Conservation (phyloP, 495 filamentous ascomycete species). For the Neurospora tetraspora region DNA sequence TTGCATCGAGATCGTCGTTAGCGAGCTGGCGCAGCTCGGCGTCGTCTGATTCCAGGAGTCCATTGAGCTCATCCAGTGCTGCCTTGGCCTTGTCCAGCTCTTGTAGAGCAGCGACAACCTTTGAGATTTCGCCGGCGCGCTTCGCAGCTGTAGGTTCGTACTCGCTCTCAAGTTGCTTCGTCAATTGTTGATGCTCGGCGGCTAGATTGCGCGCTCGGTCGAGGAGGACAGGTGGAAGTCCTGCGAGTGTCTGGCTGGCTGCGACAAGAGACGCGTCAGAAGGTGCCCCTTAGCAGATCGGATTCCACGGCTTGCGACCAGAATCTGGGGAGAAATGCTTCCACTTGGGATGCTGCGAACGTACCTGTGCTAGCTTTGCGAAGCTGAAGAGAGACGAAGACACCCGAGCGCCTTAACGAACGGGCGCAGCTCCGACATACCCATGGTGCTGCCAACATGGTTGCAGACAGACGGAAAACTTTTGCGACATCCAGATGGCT, state of each 20-base stretch:
- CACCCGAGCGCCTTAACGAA: constrained; percentile 26
- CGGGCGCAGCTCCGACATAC: constrained; percentile 42
- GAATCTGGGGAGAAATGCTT: constrained; percentile 1
- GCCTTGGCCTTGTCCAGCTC: constrained; percentile 55
- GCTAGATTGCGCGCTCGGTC: constrained; percentile 30
- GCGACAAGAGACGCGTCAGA: background rate
- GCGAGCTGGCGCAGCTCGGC: constrained; percentile 54
- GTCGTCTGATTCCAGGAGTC: constrained; percentile 41
- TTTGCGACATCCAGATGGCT: background rate
- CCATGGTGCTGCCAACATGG: constrained; percentile 46
- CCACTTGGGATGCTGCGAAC: background rate
- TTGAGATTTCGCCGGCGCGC: constrained; percentile 63
- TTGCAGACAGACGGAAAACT: constrained; percentile 9
- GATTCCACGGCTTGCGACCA: background rate
- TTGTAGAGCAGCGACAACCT: constrained; percentile 56
- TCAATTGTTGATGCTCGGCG: constrained; percentile 50
- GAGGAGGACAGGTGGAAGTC: constrained; percentile 29
- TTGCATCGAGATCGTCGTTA: constrained; percentile 60
- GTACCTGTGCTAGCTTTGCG: constrained; percentile 39
- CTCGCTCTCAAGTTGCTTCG: constrained; percentile 43
- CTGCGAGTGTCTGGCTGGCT: background rate
- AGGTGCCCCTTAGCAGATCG: background rate
- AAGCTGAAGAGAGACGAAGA: constrained; percentile 19
- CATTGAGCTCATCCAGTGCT: constrained; percentile 42
- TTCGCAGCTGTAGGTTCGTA: constrained; percentile 70